A percentile compares a stretch with the other conserved stretches of the same genome.
phyloP scores from a whole-genome alignment of 164 flowering plant genomes.

The Euptelea pleiosperma region DNA sequence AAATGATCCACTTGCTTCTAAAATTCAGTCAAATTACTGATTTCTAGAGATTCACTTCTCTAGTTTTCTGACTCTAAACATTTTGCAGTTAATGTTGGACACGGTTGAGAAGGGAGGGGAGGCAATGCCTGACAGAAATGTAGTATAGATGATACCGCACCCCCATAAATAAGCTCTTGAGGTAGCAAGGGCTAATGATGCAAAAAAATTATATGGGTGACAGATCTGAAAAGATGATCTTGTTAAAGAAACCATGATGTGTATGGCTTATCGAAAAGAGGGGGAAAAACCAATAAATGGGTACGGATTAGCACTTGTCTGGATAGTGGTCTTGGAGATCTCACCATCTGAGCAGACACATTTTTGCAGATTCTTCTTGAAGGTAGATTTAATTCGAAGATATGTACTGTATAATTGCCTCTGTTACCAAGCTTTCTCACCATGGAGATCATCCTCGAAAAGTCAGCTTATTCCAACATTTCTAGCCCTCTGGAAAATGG shows the following conservation, averaged over 20 bases:
- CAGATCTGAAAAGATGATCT: background rate
- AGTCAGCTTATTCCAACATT: too few relatives aligned
- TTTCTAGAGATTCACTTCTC: too few relatives aligned
- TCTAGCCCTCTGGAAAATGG: too few relatives aligned
- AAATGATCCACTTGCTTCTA: too few relatives aligned
- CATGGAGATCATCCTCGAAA: too few relatives aligned
- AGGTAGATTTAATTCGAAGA: background rate
- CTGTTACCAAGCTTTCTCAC: too few relatives aligned
- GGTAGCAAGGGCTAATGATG: background rate
- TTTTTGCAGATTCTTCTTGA: too few relatives aligned
- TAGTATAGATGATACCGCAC: background rate
- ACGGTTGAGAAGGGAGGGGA: slow-evolving; percentile 10
- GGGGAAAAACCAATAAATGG: too few relatives aligned
- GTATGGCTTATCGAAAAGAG: background rate
- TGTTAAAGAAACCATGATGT: background rate
- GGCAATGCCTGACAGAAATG: slow-evolving; percentile 10
- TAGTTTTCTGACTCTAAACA: background rate
- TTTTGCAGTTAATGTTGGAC: slow-evolving; percentile 11
- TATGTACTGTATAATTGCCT: too few relatives aligned
- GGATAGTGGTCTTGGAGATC: background rate
- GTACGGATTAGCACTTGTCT: background rate
- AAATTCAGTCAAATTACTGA: too few relatives aligned
- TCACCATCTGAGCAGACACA: too few relatives aligned
- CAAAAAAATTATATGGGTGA: background rate
- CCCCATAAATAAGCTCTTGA: background rate